phyloP scores from a whole-genome alignment of 1,139 yeast species.

The Debaryomyces sp. region DNA sequence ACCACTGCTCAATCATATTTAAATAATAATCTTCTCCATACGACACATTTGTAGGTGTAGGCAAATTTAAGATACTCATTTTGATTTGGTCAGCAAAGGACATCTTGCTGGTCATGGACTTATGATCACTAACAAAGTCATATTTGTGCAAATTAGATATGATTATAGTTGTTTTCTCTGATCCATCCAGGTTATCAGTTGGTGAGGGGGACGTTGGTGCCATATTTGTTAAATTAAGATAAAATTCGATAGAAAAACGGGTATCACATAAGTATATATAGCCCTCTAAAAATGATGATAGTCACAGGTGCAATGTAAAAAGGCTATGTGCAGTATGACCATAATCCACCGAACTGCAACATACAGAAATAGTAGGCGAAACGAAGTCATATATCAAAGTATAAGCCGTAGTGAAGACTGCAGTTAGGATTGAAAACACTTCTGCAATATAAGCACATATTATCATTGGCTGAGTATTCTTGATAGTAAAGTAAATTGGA shows the following conservation, averaged over 20 bases:
- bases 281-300: not conserved
- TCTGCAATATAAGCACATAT: constrained; percentile 29
- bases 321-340: constrained; percentile 2
- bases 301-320: not conserved
- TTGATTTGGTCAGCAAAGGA: constrained; percentile 42
- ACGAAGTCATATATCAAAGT: constrained; percentile 26
- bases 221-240: not conserved
- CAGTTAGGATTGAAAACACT: constrained; percentile 43
- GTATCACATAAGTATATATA: not conserved
- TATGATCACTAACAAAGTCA: constrained; percentile 29
- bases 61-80: constrained; percentile 31
- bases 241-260: not conserved
- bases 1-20: constrained; percentile 44
- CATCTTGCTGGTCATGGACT: constrained; percentile 10
- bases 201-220: constrained; percentile 1
- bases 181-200: constrained; percentile 6
- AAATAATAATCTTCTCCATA: constrained; percentile 28
- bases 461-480: constrained; percentile 23
- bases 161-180: constrained; percentile 37
- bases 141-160: constrained; percentile 36
- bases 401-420: constrained; percentile 37
- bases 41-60: constrained; percentile 11
- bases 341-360: not conserved
- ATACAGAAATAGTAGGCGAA: not conserved
- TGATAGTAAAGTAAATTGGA: constrained; percentile 29